Evolutionary conservation across 495 filamentous ascomycete genomes (phyloP).

Genomic region (Xylaria grammica): DNA sequence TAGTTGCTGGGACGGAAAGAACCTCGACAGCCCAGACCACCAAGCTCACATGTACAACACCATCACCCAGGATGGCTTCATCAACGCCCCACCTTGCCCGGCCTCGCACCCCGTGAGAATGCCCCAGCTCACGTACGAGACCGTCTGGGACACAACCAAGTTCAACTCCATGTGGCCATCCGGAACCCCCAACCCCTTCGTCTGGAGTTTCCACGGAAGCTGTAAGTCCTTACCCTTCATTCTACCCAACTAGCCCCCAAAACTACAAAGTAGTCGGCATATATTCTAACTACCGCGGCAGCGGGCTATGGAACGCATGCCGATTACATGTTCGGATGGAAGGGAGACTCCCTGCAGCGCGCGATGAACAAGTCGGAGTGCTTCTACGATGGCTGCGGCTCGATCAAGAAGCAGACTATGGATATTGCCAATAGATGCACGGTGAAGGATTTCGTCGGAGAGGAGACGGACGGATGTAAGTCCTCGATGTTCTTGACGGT

Average conservation of each 20-base stretch:
- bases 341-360: slow-evolving; percentile 50
- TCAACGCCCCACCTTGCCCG: slow-evolving; percentile 51
- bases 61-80: slow-evolving; percentile 45
- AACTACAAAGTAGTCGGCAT: no score
- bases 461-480: slow-evolving; percentile 57
- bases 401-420: slow-evolving; percentile 52
- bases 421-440: slow-evolving; percentile 50
- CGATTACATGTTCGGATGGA: slow-evolving; percentile 56
- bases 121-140: slow-evolving; percentile 57
- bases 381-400: slow-evolving; percentile 55
- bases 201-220: slow-evolving; percentile 52
- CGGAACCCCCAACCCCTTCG: slow-evolving; percentile 53
- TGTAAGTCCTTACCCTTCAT: background rate
- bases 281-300: background rate
- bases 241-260: background rate
- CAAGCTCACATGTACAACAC: slow-evolving; percentile 59
- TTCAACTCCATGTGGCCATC: slow-evolving; percentile 55
- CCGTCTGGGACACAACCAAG: slow-evolving; percentile 56
- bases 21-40: slow-evolving; percentile 63
- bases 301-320: slow-evolving; percentile 50
- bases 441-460: slow-evolving; percentile 46
- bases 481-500: slow-evolving; percentile 15
- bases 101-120: slow-evolving; percentile 49
- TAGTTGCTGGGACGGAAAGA: slow-evolving; percentile 63
- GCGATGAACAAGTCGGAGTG: slow-evolving; percentile 53